Evolutionary conservation across 495 filamentous ascomycete genomes (phyloP), one percentile per base, ranked within the genome.

Genomic region (Podospora fimiseda): DNA sequence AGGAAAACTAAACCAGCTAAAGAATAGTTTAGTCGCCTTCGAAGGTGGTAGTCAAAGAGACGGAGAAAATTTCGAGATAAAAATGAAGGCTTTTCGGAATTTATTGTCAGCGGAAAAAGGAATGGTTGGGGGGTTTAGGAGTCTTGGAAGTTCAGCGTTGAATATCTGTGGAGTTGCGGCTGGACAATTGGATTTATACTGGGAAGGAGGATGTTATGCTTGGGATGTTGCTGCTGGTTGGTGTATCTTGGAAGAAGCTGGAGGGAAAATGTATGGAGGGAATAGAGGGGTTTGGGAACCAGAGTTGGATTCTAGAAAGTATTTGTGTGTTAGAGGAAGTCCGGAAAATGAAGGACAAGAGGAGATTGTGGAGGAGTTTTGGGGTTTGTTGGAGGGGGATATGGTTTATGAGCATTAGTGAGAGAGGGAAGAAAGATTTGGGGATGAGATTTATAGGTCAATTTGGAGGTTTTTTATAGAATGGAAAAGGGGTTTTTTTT

Each of bases 191-290:
- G 91, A 96, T 70, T 48, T 83, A 24, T 96, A 94, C 59, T 96
- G 92, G 91, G 91, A 96, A 62, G 89, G 88, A 13, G 91, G 92
- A 7, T 92, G 87, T 65, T 96, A 89, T 86, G 88, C 87, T 22
- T 96, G 91, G 91, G 91, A 96, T 72, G 89, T 95, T 11, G 87
- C 85, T 58, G 91, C 92, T 7, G 92, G 83, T 0, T 95, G 91
- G 92, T 84, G 90, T 24, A 87, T 96, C 58, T 70, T 96, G 15
- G 74, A 72, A 18, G 92, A 96, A 70, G 88, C 90, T 0, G 92
- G 91, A 0, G 91, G 91, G 1, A 76, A 83, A 36, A 82, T 95
- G 65, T 88, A 80, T 2, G 80, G 84, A 62, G 88, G 84, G 3
- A 94, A 91, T 63, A 82, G 83, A 0, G 89, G 86, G 2, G 78